These are phyloP conservation scores for Strigomonas culicis DNA, from an alignment of 208 protist species.

Conservation along the genomic window DNA sequence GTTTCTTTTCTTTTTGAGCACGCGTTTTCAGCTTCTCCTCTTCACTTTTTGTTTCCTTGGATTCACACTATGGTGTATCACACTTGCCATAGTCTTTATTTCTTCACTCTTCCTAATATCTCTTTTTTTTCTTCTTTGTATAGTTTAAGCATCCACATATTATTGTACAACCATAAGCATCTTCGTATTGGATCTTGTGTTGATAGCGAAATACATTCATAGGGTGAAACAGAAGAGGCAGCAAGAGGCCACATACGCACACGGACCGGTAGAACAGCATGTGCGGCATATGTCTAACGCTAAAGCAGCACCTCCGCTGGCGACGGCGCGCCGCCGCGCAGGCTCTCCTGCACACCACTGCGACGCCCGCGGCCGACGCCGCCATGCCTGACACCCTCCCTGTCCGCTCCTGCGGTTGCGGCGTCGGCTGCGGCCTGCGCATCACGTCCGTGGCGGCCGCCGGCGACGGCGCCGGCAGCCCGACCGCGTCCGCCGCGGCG, in stretches of 20 bases:
- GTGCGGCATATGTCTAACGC: conserved; percentile 31
- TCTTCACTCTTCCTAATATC: not conserved
- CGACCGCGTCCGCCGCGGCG: not conserved
- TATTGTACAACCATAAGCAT: conserved; percentile 1
- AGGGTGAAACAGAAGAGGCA: conserved; percentile 1
- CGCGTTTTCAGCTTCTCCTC: not conserved
- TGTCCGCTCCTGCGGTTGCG: not conserved
- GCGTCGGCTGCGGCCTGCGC: not conserved
- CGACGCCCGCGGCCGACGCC: not conserved
- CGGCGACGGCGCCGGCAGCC: not conserved
- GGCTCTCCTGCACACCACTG: not conserved
- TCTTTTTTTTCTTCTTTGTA: not conserved
- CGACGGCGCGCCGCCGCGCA: not conserved
- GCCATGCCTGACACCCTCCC: not conserved
- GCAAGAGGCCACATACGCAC: not conserved
- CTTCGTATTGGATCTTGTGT: conserved; percentile 1
- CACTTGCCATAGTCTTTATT: not conserved
- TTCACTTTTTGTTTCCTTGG: not conserved
- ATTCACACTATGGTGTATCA: not conserved
- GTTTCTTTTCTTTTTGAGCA: not conserved
- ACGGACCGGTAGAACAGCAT: conserved; percentile 12
- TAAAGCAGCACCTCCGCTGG: conserved; percentile 21
- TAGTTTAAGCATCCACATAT: no score
- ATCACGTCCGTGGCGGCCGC: not conserved
- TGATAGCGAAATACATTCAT: not conserved